Evolutionary conservation across 1,139 yeast genomes (phyloP).

Genomic region (Yamadazyma trypodendri): DNA sequence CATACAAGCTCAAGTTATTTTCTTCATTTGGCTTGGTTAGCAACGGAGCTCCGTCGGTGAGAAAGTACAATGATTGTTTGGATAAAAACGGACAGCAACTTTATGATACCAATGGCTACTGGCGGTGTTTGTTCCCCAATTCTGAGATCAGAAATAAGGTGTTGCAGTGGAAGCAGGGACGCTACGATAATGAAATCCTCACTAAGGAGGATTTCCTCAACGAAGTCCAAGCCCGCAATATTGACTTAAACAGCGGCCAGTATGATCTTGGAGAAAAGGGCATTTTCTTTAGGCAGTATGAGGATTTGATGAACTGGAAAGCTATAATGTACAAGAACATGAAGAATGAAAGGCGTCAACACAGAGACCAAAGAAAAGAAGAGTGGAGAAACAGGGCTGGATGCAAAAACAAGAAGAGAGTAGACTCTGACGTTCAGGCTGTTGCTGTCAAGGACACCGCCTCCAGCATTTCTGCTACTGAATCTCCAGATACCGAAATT

Average conservation of each 20-base stretch:
- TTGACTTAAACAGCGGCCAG: constrained; percentile 13
- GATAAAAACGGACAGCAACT: constrained; percentile 64
- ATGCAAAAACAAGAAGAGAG: constrained; percentile 7
- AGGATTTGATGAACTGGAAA: constrained; percentile 69
- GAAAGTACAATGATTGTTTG: constrained; percentile 62
- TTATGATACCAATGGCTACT: constrained; percentile 79
- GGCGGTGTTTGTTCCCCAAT: constrained; percentile 85
- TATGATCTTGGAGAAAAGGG: constrained; percentile 44
- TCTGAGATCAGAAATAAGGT: constrained; percentile 38
- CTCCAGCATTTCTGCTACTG: too few species aligned
- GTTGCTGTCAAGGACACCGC: too few species aligned
- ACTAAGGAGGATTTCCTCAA: constrained; percentile 50
- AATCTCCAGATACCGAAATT: too few species aligned
- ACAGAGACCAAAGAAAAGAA: constrained; percentile 4
- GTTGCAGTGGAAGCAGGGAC: constrained; percentile 28
- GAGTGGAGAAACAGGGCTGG: constrained; percentile 2
- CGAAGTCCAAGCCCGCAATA: constrained; percentile 19
- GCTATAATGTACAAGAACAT: constrained; percentile 49
- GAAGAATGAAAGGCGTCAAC: constrained; percentile 23
- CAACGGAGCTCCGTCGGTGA: constrained; percentile 60
- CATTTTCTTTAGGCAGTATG: constrained; percentile 55
- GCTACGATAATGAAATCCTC: constrained; percentile 31
- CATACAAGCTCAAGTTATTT: neutral
- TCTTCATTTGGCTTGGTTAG: constrained; percentile 48
- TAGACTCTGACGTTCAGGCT: too few species aligned